Conservation (phyloP, 2,329 filamentous ascomycete genomes). For the Ceratocystis lukuohia region DNA sequence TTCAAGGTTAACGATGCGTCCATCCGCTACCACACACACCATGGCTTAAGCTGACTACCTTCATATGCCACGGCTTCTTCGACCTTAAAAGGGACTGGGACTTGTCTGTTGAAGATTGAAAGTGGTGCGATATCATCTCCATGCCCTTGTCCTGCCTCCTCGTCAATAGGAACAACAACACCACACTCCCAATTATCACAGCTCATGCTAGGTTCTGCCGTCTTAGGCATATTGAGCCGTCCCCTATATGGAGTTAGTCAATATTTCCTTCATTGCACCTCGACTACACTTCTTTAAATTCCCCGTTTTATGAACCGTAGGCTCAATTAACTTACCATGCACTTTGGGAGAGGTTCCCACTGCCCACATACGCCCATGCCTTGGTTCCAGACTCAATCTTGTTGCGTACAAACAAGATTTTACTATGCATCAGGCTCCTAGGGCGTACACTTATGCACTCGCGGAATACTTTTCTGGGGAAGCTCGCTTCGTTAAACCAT, state of each 20-base stretch:
- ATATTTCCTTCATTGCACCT: background rate
- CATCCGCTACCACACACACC: slow-evolving; percentile 10
- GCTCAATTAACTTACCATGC: slow-evolving; percentile 54
- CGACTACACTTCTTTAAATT: too few species aligned
- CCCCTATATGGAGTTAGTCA: slow-evolving; percentile 45
- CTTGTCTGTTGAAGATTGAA: slow-evolving; percentile 8
- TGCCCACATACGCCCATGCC: slow-evolving; percentile 78
- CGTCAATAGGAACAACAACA: slow-evolving; percentile 53
- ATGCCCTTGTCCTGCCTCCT: background rate
- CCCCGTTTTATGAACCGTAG: too few species aligned
- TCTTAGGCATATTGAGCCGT: slow-evolving; percentile 55
- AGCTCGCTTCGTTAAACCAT: slow-evolving; percentile 56
- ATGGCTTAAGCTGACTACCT: slow-evolving; percentile 9
- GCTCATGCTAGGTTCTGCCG: slow-evolving; percentile 59
- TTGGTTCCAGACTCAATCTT: slow-evolving; percentile 21
- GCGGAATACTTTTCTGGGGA: slow-evolving; percentile 57
- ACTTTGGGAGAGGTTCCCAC: slow-evolving; percentile 82
- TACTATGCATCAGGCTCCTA: slow-evolving; percentile 78
- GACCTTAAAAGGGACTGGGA: slow-evolving; percentile 14
- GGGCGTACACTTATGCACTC: slow-evolving; percentile 60
- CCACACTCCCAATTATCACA: slow-evolving; percentile 96
- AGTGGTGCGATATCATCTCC: slow-evolving; percentile 10
- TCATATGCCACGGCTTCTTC: slow-evolving; percentile 3
- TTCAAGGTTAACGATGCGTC: background rate
- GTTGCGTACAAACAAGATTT: slow-evolving; percentile 46